Base-by-base conservation (phyloP, 176 grass and related monocot genomes). In the Triticum monococcum region DNA sequence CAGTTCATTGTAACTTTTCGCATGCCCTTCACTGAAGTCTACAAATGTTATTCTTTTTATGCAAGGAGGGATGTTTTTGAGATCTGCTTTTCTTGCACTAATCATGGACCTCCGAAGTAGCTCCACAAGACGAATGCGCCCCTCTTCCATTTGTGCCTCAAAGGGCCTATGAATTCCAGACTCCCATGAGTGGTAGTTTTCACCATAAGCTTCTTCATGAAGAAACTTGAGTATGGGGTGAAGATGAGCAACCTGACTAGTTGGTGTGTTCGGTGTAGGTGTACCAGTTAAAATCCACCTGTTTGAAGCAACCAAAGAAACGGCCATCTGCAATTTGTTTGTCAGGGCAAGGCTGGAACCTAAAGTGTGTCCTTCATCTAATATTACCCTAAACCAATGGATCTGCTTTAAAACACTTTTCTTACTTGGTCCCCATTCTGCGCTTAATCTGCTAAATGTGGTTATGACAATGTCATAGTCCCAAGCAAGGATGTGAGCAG, bases 221-320 rank as follows among this genome's bases (percentile, higher is more conserved):
- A 98, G 93, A 91, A 98, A 98, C 73, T 87, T 98, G 64, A 98
- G 93, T 93, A 98, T 98, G 35, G 90, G 93, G 36, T 98, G 93
- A 75, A 98, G 90, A 94, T 94, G 92, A 59, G 93, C 83, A 76
- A 98, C 96, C 76, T 96, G 96, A 89, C 93, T 92, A 84, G 88
- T 98, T 79, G 96, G 93, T 68, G 93, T 98, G 77, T 98, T 96
- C 81, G 96, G 93, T 70, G 90, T 98, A 65, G 96, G 96, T 12
- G 96, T 98, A 79, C 96, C 96, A 80, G 96, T 98, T 85, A 98
- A 88, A 89, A 98, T 98, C 96, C 96, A 98, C 60, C 96, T 86
- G 85, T 83, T 92, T 74, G 96, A 96, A 81, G 96, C 96, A 89
- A 89, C 85, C 88, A 98, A 86, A 79, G 96, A 95, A 38, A 96